phyloP scores from a whole-genome alignment of 2,329 filamentous ascomycete species.

The Colletotrichum endophyticum region DNA sequence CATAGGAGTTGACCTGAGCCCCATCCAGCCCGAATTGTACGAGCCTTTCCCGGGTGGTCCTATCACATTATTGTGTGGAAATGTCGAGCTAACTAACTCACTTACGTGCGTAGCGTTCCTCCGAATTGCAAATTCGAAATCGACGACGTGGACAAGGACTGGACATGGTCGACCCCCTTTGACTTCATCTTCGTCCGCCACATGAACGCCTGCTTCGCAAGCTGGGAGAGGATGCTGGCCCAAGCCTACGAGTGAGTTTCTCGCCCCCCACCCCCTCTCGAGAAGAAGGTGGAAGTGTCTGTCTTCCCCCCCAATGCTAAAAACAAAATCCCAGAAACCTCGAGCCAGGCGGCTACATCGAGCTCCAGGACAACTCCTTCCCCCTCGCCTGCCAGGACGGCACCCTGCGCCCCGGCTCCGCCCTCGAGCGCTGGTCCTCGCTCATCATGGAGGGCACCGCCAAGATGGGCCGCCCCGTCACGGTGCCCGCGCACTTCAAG shows the following conservation, averaged over 20 bases:
- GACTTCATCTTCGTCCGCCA: constrained; percentile 28
- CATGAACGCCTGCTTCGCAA: constrained; percentile 20
- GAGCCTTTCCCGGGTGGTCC: constrained; percentile 9
- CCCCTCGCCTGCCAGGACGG: constrained; percentile 34
- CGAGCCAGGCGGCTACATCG: constrained; percentile 36
- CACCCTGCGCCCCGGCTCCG: constrained; percentile 29
- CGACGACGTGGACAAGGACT: constrained; percentile 38
- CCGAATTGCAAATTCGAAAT: constrained; percentile 49
- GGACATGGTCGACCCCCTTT: constrained; percentile 33
- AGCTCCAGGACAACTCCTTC: constrained; percentile 33
- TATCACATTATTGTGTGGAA: constrained; percentile 12
- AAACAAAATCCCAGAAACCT: constrained; percentile 26
- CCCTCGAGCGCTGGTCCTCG: constrained; percentile 31
- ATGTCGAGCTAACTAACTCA: no score
- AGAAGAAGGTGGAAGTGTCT: no score
- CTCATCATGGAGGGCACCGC: constrained; percentile 33
- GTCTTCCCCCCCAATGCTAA: no score
- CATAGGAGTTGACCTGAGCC: constrained; percentile 36
- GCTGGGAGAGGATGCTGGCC: constrained; percentile 25
- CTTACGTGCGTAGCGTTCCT: constrained; percentile 34
- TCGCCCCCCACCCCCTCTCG: neutral
- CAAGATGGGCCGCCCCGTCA: constrained; percentile 31
- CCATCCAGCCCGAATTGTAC: constrained; percentile 35
- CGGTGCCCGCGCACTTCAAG: constrained; percentile 30
- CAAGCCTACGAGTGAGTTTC: constrained; percentile 22